Percentiles rank a stretch among this genome's conserved stretches.
Evolutionary conservation across 257 asterid genomes (phyloP).

Genomic region (Jacaranda copaia): DNA sequence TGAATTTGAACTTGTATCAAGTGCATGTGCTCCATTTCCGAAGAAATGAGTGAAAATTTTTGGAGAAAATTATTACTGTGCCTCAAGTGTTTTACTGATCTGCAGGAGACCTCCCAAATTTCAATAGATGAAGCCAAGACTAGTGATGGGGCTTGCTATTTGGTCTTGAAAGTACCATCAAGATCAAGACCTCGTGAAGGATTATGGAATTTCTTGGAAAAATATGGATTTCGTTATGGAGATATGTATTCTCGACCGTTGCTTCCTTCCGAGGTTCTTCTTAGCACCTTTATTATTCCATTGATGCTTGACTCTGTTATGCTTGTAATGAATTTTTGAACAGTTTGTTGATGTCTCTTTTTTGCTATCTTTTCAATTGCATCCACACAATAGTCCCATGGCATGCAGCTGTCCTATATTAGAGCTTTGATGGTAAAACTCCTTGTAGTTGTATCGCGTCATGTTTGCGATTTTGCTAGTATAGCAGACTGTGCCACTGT

Average conservation of each 20-base stretch:
- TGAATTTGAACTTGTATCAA: slow-evolving; percentile 6
- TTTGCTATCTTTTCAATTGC: neutral
- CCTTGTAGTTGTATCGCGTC: too few relatives aligned
- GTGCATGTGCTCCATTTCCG: neutral
- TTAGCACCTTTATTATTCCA: slow-evolving; percentile 23
- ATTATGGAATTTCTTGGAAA: slow-evolving; percentile 76
- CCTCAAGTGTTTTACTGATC: slow-evolving; percentile 35
- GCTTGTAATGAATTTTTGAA: slow-evolving; percentile 9
- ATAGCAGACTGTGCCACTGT: slow-evolving; percentile 11
- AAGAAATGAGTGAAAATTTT: slow-evolving; percentile 21
- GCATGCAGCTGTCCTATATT: neutral
- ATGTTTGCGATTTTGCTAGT: slow-evolving; percentile 6
- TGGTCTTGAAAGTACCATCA: slow-evolving; percentile 79
- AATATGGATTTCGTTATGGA: slow-evolving; percentile 86
- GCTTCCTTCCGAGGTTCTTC: slow-evolving; percentile 89
- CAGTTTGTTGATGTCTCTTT: neutral
- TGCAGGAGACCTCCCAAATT: slow-evolving; percentile 78
- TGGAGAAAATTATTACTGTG: neutral
- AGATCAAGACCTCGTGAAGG: slow-evolving; percentile 50
- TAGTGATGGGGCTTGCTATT: slow-evolving; percentile 77
- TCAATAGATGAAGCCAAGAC: slow-evolving; percentile 66
- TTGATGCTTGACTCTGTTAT: slow-evolving; percentile 18
- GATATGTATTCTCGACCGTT: slow-evolving; percentile 60
- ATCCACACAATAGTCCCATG: neutral
- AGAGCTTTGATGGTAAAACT: neutral